phyloP scores from a whole-genome alignment of 2,329 filamentous ascomycete species.

The Seiridium unicorne region DNA sequence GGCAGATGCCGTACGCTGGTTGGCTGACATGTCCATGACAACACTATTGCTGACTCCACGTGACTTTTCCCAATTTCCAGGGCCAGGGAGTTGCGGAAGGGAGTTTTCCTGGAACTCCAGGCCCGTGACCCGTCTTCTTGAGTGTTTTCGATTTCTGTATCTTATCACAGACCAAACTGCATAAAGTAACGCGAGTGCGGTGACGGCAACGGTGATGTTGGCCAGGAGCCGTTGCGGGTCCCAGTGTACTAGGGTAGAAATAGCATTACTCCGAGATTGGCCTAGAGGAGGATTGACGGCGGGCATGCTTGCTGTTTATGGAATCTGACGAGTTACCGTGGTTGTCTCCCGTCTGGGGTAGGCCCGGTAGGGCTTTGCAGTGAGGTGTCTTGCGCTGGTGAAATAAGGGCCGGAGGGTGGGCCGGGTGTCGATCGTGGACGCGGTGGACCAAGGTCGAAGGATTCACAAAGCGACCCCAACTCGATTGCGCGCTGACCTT shows the following conservation, averaged over 20 bases:
- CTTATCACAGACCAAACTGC: conserved; percentile 15
- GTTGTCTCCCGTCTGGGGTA: conserved; percentile 16
- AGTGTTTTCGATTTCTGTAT: conserved; percentile 19
- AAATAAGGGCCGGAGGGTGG: conserved; percentile 15
- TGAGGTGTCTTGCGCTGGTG: conserved; percentile 19
- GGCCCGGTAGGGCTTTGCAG: conserved; percentile 11
- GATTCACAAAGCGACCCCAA: not conserved
- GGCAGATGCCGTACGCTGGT: conserved; percentile 17
- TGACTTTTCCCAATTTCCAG: conserved; percentile 24
- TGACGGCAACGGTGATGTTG: conserved; percentile 14
- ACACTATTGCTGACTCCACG: conserved; percentile 25
- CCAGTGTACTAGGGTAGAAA: conserved; percentile 24
- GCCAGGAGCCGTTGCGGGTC: conserved; percentile 23
- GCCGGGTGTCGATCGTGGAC: conserved; percentile 22
- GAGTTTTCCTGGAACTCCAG: conserved; percentile 11
- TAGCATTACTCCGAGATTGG: conserved; percentile 25
- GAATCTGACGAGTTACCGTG: not conserved
- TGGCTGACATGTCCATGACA: conserved; percentile 23
- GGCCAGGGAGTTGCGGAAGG: conserved; percentile 10
- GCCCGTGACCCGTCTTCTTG: conserved; percentile 8
- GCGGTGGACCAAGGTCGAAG: conserved; percentile 18
- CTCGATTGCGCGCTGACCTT: not conserved
- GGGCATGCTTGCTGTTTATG: conserved; percentile 37
- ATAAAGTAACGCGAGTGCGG: conserved; percentile 19
- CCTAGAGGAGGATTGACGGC: conserved; percentile 30